Base-by-base conservation (phyloP, 441 rosid species). In the Gossypium gossypioides region DNA sequence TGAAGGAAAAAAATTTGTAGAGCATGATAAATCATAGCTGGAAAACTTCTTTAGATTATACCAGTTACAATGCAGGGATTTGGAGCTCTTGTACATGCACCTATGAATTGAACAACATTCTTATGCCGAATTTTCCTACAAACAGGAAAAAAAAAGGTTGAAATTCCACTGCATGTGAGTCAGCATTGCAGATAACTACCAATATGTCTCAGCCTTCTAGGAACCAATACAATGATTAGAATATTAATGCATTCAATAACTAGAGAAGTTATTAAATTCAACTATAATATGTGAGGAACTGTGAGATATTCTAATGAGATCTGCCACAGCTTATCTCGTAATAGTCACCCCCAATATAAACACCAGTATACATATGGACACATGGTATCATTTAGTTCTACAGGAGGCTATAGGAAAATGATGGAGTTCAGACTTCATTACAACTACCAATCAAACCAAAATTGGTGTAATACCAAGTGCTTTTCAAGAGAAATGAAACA, bases 81-180 rank as follows among this genome's bases (percentile, higher is more conserved):
- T 81, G 97, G 95, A 80, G 96, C 83, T 59, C 81, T 81, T 62
- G 98, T 91, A 80, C 95, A 88, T 66, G 99, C 99, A 74, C 99
- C 99, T 7, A 95, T 89, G 79, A 95, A 92, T 73, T 92, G 99
- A 68, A 95, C 98, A 73, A 95, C 92, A 79, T 95, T 95, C 84
- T 89, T 95, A 80, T 92, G 99, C 29, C 98, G 87, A 15, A 95
- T 84, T 83, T 95, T 95, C 88, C 98, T 95, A 83, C 82, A 83
- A 77, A 72, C 27, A 48, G 15, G 40, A 15, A 32, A 32, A 65
- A 29, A 19, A 10, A 66, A 9, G 5, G 51, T 29, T 52, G 42
- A 55, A 18, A 69, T 50, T 67, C 71, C 42, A 25, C 44, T 25
- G 58, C 42, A 50, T 50, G 22, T n/a, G 58, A 50, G 34, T 15